Evolutionary conservation across 78 protist genomes (phyloP).

Genomic region (Dictyostelium purpureum): DNA sequence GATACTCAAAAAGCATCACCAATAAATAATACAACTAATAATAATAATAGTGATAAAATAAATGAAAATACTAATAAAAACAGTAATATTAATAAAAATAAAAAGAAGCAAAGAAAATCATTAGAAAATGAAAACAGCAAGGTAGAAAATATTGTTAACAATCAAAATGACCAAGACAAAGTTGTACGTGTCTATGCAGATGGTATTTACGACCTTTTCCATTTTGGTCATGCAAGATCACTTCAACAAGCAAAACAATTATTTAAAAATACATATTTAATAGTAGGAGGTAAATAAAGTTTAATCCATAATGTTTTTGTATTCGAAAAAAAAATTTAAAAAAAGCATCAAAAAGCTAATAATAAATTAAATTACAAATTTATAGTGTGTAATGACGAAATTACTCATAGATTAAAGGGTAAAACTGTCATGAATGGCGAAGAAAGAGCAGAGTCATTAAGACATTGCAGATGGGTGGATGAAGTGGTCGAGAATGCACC

Average conservation of each 20-base stretch:
- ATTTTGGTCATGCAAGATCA: slow-evolving; percentile 85
- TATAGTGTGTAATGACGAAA: slow-evolving; percentile 85
- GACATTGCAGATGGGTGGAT: slow-evolving; percentile 90
- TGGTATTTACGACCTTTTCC: slow-evolving; percentile 87
- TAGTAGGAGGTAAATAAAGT: slow-evolving; percentile 79
- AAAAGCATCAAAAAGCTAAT: not conserved
- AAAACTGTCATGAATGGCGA: slow-evolving; percentile 79
- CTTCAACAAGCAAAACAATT: slow-evolving; percentile 84
- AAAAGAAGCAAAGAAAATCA: not conserved
- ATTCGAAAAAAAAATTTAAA: not conserved
- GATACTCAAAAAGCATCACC: not conserved
- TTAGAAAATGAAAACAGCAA: not conserved
- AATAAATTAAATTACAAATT: not conserved
- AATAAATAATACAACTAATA: not conserved
- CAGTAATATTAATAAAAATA: not conserved
- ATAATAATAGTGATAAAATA: slow-evolving; percentile 1
- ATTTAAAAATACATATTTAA: slow-evolving; percentile 76
- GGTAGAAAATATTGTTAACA: not conserved
- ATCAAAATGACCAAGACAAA: not conserved
- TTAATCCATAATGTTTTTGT: not conserved
- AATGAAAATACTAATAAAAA: not conserved
- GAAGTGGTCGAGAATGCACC: slow-evolving; percentile 88
- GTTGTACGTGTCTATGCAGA: slow-evolving; percentile 81
- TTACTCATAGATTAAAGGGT: slow-evolving; percentile 84
- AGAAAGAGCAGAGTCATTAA: slow-evolving; percentile 83